Conservation (phyloP, 148 eudicot species). For the Mesembryanthemum crystallinum region DNA sequence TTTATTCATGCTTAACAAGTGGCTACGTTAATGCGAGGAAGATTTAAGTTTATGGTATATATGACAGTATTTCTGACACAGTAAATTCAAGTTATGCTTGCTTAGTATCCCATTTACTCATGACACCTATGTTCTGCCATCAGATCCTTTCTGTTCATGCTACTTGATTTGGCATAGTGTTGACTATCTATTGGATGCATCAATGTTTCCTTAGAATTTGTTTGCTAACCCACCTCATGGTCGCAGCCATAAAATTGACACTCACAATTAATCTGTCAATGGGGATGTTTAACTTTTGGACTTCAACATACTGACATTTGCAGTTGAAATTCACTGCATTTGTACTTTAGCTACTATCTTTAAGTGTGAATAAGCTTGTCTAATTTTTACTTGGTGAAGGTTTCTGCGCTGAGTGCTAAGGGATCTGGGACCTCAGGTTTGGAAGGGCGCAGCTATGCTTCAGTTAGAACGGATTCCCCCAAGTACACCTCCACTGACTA, state of each 20-base stretch:
- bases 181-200: not conserved
- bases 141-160: not conserved
- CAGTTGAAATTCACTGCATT: not conserved
- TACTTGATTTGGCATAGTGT: not conserved
- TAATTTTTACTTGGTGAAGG: slow-evolving; percentile 33
- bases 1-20: not conserved
- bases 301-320: not conserved
- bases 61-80: not conserved
- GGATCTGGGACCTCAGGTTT: slow-evolving; percentile 51
- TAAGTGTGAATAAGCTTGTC: not conserved
- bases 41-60: too few species aligned
- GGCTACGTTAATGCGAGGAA: too few species aligned
- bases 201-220: not conserved
- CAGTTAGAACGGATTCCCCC: slow-evolving; percentile 65
- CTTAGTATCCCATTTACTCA: not conserved
- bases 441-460: slow-evolving; percentile 60
- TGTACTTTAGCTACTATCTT: not conserved
- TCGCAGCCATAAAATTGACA: not conserved
- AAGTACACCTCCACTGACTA: slow-evolving; percentile 59
- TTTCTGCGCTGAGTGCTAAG: slow-evolving; percentile 48
- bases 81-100: not conserved
- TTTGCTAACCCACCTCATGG: not conserved
- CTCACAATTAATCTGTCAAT: not conserved
- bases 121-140: not conserved
- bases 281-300: not conserved